phyloP scores from a whole-genome alignment of 768 basidiomycete species.

The Sporobolomyces pararoseus region DNA sequence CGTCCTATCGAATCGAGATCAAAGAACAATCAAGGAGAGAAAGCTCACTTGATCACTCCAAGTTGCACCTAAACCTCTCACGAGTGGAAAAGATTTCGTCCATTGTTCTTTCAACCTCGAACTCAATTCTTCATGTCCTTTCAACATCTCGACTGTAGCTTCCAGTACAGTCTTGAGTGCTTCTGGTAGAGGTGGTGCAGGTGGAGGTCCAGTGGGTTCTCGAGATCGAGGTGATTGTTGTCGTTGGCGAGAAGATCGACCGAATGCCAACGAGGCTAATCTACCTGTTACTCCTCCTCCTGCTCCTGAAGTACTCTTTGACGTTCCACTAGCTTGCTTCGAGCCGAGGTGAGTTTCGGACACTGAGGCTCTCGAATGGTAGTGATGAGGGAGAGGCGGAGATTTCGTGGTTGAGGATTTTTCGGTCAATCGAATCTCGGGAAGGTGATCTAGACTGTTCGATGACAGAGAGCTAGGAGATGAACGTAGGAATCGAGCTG shows the following conservation, averaged over 20 bases:
- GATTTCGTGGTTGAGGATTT: background rate
- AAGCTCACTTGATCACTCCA: conserved; percentile 43
- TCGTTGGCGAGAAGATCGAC: background rate
- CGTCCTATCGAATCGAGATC: no score
- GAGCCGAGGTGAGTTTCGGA: no score
- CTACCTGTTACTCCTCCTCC: background rate
- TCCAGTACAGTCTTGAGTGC: conserved; percentile 80
- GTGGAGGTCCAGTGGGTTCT: conserved; percentile 50
- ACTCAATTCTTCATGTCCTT: conserved; percentile 80
- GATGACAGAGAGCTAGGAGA: background rate
- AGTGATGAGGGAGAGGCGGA: background rate
- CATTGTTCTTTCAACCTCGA: conserved; percentile 83
- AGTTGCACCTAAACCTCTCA: conserved; percentile 39
- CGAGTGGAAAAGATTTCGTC: conserved; percentile 72
- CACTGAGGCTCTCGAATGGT: no score
- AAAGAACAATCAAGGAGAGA: no score
- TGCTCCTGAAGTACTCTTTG: no score
- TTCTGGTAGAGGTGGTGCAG: conserved; percentile 72
- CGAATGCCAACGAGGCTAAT: conserved; percentile 3
- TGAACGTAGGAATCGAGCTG: conserved; percentile 28
- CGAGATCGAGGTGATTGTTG: background rate
- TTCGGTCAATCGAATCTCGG: background rate
- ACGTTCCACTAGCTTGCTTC: no score
- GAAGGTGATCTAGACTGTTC: conserved; percentile 5
- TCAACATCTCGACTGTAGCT: conserved; percentile 78